Evolutionary conservation across 805 yeast species (phyloP).

Genomic region (Blastobotrys parvus): DNA sequence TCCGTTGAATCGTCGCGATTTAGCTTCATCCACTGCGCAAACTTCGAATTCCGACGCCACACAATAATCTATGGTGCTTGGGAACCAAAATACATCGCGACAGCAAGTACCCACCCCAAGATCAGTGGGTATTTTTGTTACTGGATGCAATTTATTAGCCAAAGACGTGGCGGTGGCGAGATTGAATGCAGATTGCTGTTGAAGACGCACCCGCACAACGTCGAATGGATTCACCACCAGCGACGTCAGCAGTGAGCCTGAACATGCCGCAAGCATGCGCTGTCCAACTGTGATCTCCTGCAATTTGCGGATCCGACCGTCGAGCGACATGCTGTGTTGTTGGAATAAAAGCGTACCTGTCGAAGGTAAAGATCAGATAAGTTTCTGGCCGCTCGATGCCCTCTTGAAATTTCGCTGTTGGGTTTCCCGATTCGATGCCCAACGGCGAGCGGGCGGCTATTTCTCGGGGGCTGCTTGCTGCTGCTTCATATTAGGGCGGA

Average conservation of each 20-base stretch:
- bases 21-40: slow-evolving; percentile 34
- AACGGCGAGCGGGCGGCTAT: too few relatives aligned
- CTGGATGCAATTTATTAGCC: slow-evolving; percentile 38
- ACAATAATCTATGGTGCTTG: slow-evolving; percentile 30
- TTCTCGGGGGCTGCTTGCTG: too few relatives aligned
- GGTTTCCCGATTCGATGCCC: too few relatives aligned
- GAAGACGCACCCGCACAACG: slow-evolving; percentile 36
- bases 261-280: slow-evolving; percentile 33
- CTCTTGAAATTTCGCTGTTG: too few relatives aligned
- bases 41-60: slow-evolving; percentile 27
- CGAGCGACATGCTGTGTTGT: too few relatives aligned
- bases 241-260: slow-evolving; percentile 35
- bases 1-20: slow-evolving; percentile 41
- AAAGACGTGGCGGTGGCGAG: slow-evolving; percentile 38
- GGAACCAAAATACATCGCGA: slow-evolving; percentile 32
- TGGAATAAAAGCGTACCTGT: too few relatives aligned
- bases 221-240: slow-evolving; percentile 36
- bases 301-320: too few relatives aligned
- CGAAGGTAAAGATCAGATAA: too few relatives aligned
- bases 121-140: slow-evolving; percentile 20
- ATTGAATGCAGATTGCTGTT: slow-evolving; percentile 28
- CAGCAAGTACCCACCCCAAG: slow-evolving; percentile 34
- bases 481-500: too few relatives aligned
- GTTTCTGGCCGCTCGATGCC: too few relatives aligned
- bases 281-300: slow-evolving; percentile 19